Evolutionary conservation across 2,329 filamentous ascomycete genomes (phyloP).

Genomic region (Aureobasidium sp.): DNA sequence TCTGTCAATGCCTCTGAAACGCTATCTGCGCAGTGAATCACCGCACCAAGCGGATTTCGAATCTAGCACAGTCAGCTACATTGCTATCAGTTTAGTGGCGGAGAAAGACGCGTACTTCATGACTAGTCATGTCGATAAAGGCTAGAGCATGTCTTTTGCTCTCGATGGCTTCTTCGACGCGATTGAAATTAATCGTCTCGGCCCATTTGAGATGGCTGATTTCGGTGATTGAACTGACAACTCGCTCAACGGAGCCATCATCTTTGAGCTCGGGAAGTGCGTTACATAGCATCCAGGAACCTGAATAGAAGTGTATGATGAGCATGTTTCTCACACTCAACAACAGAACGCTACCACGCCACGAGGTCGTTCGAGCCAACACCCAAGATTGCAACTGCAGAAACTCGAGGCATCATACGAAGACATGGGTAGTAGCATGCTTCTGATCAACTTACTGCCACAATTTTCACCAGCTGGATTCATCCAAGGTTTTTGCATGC

Average conservation of each 20-base stretch:
- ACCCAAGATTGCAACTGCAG: background rate
- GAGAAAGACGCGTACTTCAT: background rate
- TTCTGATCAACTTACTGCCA: constrained; percentile 8
- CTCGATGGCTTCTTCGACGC: constrained; percentile 28
- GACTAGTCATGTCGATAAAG: constrained; percentile 9
- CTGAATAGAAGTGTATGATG: background rate
- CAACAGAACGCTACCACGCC: background rate
- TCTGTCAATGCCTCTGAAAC: background rate
- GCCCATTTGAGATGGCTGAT: constrained; percentile 26
- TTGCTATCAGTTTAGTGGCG: background rate
- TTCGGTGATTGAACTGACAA: constrained; percentile 27
- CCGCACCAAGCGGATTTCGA: constrained; percentile 36
- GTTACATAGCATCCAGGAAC: constrained; percentile 25
- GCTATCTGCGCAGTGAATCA: constrained; percentile 35
- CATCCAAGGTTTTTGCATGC: constrained; percentile 29
- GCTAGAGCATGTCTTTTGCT: constrained; percentile 26
- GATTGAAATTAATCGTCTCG: constrained; percentile 21
- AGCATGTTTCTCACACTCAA: background rate
- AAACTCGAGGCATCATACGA: background rate
- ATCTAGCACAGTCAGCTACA: constrained; percentile 26
- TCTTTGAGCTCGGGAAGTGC: constrained; percentile 25
- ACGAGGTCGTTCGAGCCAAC: background rate
- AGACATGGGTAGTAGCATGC: background rate
- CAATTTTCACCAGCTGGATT: background rate
- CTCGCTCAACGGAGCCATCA: constrained; percentile 20